Percentiles rank a stretch among this genome's conserved stretches.
phyloP scores from a whole-genome alignment of 805 yeast genomes.

The Monosporozyma solicola region DNA sequence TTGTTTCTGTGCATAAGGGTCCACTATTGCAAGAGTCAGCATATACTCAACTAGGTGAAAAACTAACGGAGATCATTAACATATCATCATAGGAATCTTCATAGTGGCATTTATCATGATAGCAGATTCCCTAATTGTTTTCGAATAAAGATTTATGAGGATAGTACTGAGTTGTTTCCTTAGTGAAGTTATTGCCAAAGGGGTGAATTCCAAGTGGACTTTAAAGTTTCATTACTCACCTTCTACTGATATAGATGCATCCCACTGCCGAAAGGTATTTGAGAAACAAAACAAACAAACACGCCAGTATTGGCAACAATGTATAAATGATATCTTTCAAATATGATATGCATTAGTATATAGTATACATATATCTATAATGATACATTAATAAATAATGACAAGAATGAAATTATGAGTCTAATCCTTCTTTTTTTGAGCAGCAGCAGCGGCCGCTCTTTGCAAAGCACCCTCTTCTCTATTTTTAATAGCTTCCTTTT shows the following conservation, averaged over 20 bases:
- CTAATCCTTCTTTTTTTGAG: background rate
- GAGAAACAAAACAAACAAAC: conserved; percentile 33
- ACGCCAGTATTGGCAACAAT: conserved; percentile 73
- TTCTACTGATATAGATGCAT: conserved; percentile 57
- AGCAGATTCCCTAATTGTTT: conserved; percentile 75
- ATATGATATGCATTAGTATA: conserved; percentile 14
- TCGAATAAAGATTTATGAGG: conserved; percentile 51
- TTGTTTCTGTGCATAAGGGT: conserved; percentile 72
- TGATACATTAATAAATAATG: background rate
- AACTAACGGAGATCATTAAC: conserved; percentile 44
- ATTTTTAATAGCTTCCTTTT: background rate
- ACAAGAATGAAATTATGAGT: background rate
- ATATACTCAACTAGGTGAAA: conserved; percentile 71
- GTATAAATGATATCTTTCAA: conserved; percentile 37
- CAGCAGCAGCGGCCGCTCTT: background rate
- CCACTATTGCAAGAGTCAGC: conserved; percentile 71
- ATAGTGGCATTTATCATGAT: conserved; percentile 76
- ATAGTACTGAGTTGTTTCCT: conserved; percentile 78
- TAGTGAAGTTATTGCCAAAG: conserved; percentile 55
- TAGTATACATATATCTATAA: background rate
- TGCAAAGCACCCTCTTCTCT: background rate
- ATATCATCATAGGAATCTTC: conserved; percentile 55
- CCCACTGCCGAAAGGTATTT: conserved; percentile 38
- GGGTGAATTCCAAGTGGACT: conserved; percentile 12
- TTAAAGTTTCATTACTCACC: conserved; percentile 34